Evolutionary conservation across 2,329 filamentous ascomycete species (phyloP).

Genomic region (Pyrenochaeta sp.): DNA sequence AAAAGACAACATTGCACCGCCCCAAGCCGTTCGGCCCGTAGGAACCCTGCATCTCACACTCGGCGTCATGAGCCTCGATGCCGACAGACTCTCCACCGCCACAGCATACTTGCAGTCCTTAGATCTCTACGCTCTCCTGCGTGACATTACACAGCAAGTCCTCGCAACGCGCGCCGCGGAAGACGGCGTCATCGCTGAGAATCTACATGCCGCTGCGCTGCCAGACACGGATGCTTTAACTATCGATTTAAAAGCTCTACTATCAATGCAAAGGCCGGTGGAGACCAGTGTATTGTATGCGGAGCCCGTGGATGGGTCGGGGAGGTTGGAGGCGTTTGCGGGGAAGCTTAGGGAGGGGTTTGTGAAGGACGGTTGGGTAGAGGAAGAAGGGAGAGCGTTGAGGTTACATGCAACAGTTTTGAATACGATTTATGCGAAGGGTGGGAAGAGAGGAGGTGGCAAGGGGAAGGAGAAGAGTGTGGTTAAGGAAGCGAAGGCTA

Average conservation of each 20-base stretch:
- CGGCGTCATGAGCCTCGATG: slow-evolving; percentile 79
- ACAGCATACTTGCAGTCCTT: slow-evolving; percentile 50
- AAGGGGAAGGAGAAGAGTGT: slow-evolving; percentile 15
- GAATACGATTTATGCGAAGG: slow-evolving; percentile 80
- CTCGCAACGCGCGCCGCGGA: slow-evolving; percentile 22
- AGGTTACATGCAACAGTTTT: slow-evolving; percentile 84
- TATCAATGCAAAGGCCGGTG: slow-evolving; percentile 66
- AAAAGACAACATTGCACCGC: slow-evolving; percentile 58
- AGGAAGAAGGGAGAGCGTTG: slow-evolving; percentile 67
- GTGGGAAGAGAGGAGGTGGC: slow-evolving; percentile 39
- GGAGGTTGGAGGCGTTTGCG: slow-evolving; percentile 65
- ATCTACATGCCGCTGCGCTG: slow-evolving; percentile 31
- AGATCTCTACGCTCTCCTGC: slow-evolving; percentile 47
- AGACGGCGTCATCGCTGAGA: slow-evolving; percentile 38
- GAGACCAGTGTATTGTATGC: slow-evolving; percentile 72
- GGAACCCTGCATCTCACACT: slow-evolving; percentile 87
- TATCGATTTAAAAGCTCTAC: slow-evolving; percentile 58
- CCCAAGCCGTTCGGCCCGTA: slow-evolving; percentile 74
- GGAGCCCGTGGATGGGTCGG: slow-evolving; percentile 62
- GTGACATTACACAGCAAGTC: slow-evolving; percentile 20
- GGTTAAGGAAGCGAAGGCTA: no score
- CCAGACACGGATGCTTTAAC: slow-evolving; percentile 36
- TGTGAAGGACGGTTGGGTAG: slow-evolving; percentile 62
- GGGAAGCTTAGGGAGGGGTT: slow-evolving; percentile 64
- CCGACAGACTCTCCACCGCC: slow-evolving; percentile 58